A percentile compares a stretch with the other conserved stretches of the same genome.
phyloP scores from a whole-genome alignment of 2,329 filamentous ascomycete genomes.

The Cercospora beticola region DNA sequence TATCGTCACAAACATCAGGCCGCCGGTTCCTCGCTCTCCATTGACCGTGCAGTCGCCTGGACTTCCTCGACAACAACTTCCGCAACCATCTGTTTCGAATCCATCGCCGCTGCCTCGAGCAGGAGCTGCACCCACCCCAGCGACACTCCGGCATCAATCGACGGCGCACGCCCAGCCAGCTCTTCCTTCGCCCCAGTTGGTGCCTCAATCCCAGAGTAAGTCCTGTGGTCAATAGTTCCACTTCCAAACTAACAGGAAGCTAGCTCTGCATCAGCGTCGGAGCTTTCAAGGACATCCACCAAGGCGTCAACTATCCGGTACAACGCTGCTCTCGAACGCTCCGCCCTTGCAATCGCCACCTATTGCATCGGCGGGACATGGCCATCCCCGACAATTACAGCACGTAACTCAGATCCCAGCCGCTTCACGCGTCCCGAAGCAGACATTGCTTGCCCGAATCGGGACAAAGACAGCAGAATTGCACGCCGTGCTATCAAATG shows the following conservation, averaged over 20 bases:
- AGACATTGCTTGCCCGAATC: slow-evolving; percentile 14
- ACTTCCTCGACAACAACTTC: background rate
- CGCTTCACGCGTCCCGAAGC: slow-evolving; percentile 16
- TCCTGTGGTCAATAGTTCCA: background rate
- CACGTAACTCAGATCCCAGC: background rate
- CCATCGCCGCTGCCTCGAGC: background rate
- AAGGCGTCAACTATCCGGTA: background rate
- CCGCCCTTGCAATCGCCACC: slow-evolving; percentile 3
- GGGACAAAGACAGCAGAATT: slow-evolving; percentile 4
- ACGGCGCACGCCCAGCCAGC: background rate
- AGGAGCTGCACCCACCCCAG: background rate
- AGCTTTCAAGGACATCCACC: background rate
- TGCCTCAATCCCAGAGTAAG: background rate
- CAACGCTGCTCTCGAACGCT: background rate
- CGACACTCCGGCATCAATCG: background rate
- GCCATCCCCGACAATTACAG: slow-evolving; percentile 1
- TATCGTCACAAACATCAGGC: background rate
- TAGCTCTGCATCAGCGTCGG: background rate
- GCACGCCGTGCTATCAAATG: background rate
- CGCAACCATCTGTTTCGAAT: background rate
- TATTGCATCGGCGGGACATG: background rate
- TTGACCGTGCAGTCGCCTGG: background rate
- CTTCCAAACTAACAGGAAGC: background rate
- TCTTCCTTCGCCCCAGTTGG: background rate
- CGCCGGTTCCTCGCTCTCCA: background rate